Percentiles rank a stretch among this genome's conserved stretches.
phyloP scores from a whole-genome alignment of 345 rosid species.

The Geranium rotundifolium region DNA sequence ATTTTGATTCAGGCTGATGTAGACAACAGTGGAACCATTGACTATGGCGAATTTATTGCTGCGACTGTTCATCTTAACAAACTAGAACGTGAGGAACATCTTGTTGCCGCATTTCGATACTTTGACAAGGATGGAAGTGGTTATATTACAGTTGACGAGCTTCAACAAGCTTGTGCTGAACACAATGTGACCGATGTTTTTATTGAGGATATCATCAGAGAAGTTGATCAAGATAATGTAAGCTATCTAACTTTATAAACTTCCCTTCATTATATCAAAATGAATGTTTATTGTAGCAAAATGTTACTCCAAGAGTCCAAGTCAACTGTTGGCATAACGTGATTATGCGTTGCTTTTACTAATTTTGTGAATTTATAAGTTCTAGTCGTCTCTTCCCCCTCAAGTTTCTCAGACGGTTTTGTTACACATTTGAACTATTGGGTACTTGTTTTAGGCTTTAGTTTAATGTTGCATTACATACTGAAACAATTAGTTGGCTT shows the following conservation, averaged over 20 bases:
- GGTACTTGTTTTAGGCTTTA: too few species aligned
- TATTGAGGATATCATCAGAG: conserved; percentile 83
- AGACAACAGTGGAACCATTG: conserved; percentile 94
- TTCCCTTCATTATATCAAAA: neutral
- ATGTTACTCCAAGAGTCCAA: neutral
- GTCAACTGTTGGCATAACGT: too few species aligned
- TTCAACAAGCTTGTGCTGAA: conserved; percentile 89
- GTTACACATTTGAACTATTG: too few species aligned
- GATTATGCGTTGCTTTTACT: too few species aligned
- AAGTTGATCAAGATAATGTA: conserved; percentile 96
- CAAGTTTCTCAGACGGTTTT: too few species aligned
- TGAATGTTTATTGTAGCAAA: neutral
- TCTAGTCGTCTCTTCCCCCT: too few species aligned
- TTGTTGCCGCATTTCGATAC: conserved; percentile 84
- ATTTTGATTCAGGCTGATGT: conserved; percentile 63
- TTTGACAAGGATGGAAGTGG: conserved; percentile 96
- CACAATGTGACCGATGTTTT: conserved; percentile 84
- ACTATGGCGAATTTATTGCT: conserved; percentile 92
- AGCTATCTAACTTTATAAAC: conserved; percentile 17
- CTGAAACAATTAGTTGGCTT: too few species aligned
- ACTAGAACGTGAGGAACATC: conserved; percentile 95
- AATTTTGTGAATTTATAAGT: too few species aligned
- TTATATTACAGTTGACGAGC: conserved; percentile 90
- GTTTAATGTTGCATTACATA: too few species aligned
- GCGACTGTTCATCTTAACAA: conserved; percentile 93